A percentile compares a stretch with the other conserved stretches of the same genome.
These are phyloP conservation scores for Immersiporthe knoxdaviesiana DNA, from an alignment of 2,329 filamentous ascomycete genomes.

Conservation along the genomic window DNA sequence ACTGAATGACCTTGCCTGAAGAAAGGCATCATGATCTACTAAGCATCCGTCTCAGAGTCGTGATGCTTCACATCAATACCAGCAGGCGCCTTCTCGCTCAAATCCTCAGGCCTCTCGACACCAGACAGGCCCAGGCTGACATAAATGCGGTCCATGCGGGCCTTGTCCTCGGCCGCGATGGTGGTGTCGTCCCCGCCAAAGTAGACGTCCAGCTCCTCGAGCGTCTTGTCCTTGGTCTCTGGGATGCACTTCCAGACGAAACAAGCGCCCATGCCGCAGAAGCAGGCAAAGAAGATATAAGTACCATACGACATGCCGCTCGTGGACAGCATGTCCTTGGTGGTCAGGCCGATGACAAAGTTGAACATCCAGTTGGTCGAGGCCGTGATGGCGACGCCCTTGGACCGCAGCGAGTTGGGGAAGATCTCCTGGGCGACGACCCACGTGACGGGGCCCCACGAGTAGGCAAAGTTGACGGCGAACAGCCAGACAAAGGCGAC, in stretches of 20 bases:
- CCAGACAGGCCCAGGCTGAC: conserved; percentile 33
- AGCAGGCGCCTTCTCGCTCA: conserved; percentile 16
- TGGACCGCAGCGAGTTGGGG: conserved; percentile 33
- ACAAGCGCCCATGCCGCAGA: conserved; percentile 37
- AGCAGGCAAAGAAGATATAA: conserved; percentile 48
- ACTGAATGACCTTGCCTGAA: no score
- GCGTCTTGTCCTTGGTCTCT: conserved; percentile 32
- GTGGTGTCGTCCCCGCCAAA: conserved; percentile 38
- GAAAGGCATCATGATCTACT: no score
- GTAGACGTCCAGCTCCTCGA: conserved; percentile 34
- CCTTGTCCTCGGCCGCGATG: conserved; percentile 41
- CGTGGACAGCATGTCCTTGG: conserved; percentile 30
- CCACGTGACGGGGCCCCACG: conserved; percentile 42
- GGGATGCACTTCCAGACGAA: conserved; percentile 44
- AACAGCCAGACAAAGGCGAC: conserved; percentile 31
- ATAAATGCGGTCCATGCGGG: conserved; percentile 34
- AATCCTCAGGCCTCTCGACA: conserved; percentile 36
- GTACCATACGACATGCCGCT: conserved; percentile 31
- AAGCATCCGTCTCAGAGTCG: conserved; percentile 4
- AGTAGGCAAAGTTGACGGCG: conserved; percentile 42
- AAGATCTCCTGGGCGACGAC: conserved; percentile 34
- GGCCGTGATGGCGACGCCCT: conserved; percentile 32
- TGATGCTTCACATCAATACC: conserved; percentile 17
- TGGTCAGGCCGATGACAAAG: conserved; percentile 30
- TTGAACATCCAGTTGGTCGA: conserved; percentile 37